Evolutionary conservation across 345 rosid genomes (phyloP).

Genomic region (Brassica nigra): DNA sequence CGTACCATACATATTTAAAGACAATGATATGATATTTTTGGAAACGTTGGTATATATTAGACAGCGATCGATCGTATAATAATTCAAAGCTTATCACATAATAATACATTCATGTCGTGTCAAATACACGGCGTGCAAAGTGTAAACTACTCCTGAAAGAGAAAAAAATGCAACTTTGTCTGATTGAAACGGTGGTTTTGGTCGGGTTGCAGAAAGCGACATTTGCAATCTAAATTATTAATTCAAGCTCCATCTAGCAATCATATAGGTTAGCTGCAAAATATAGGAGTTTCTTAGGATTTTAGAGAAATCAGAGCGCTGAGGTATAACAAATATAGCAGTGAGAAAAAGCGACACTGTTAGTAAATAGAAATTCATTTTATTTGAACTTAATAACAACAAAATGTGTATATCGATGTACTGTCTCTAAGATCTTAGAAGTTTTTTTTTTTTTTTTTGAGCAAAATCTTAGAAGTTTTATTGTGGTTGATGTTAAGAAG

Average conservation of each 20-base stretch:
- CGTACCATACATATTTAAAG: slow-evolving; percentile 27
- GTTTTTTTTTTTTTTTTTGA: no score
- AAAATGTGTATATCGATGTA: not conserved
- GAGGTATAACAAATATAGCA: not conserved
- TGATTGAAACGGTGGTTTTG: slow-evolving; percentile 6
- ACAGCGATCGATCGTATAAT: slow-evolving; percentile 22
- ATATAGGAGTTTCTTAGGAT: not conserved
- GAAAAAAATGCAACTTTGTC: slow-evolving; percentile 19
- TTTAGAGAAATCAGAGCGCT: not conserved
- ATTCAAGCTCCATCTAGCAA: not conserved
- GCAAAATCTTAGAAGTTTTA: no score
- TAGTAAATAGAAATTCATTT: not conserved
- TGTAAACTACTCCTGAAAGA: slow-evolving; percentile 28
- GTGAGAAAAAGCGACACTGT: not conserved
- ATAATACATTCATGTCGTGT: slow-evolving; percentile 36
- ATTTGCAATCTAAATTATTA: not conserved
- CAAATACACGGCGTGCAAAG: slow-evolving; percentile 31
- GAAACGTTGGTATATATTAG: not conserved
- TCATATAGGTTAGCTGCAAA: not conserved
- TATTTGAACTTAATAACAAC: not conserved
- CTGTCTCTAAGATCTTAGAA: not conserved
- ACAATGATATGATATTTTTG: slow-evolving; percentile 10
- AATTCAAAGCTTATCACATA: slow-evolving; percentile 34
- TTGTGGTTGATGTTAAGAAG: not conserved
- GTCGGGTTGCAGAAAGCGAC: slow-evolving; percentile 22